Evolutionary conservation across 2,329 filamentous ascomycete species (phyloP), one percentile per base, ranked within the genome.

Genomic region (Ascochyta pisi): DNA sequence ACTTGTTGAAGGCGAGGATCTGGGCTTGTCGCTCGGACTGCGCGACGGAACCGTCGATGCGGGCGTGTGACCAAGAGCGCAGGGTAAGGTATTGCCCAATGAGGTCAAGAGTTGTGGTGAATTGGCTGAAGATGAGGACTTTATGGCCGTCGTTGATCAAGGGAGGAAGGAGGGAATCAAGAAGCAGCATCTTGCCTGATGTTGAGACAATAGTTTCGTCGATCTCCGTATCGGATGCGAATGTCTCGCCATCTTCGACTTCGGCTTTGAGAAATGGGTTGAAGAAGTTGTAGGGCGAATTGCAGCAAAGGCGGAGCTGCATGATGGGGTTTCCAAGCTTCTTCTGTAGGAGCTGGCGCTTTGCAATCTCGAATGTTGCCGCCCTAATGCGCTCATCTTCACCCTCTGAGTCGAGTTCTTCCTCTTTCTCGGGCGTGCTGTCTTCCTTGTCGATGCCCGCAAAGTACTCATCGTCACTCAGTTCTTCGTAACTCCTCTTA

Each of bases 241-340:
- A 71, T 0, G 70, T 73, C 34, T 76, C 73, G 1, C 83, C 81
- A 6, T 63, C 70, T 10, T 81, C 80, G 0, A 84, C 82, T 85
- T 78, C 77, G n/a, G 70, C 68, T 23, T 66, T 62, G 15, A 74
- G 62, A 62, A 94, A 98, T 0, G 95, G 94, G 71, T 92, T 96
- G 77, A 96, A 98, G 74, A 99, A 98, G 71, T 97, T 96, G 76
- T 97, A 93, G 0, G 95, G 95, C 0, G 88, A 91, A 74, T 99
- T 96, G 76, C 95, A 98, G 10, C 91, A 92, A 0, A 97, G 84
- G 0, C 95, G 89, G 3, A 96, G 85, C 73, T 99, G 95, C 82
- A 96, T 92, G 19, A 98, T 78, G 0, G 92, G 90, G 64, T 99
- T 99, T 42, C 95, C 93, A 1, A 98, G 82, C 69, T 96, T 97